Percentiles rank a stretch among this genome's conserved stretches.
phyloP scores from a whole-genome alignment of 768 basidiomycete species.

The Hypholoma fasciculare region DNA sequence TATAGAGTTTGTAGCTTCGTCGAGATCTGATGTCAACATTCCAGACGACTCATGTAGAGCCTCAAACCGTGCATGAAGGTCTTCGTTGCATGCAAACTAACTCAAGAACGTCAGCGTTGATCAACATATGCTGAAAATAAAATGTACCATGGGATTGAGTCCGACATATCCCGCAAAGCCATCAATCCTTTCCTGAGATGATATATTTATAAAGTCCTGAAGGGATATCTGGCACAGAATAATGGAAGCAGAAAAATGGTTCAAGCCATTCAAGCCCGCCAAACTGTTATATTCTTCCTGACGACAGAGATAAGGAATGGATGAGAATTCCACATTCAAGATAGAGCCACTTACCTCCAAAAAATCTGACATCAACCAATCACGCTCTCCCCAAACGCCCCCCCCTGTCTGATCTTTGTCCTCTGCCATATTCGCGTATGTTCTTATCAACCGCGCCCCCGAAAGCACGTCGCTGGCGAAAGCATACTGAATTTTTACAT shows the following conservation, averaged over 20 bases:
- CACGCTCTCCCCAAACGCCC: slow-evolving; percentile 56
- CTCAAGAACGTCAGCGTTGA: not conserved
- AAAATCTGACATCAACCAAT: slow-evolving; percentile 61
- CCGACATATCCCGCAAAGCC: slow-evolving; percentile 51
- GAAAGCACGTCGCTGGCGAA: slow-evolving; percentile 64
- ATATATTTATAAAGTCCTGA: slow-evolving; percentile 54
- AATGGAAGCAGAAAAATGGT: slow-evolving; percentile 65
- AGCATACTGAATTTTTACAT: slow-evolving; percentile 48
- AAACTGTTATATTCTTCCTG: slow-evolving; percentile 62
- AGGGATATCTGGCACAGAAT: slow-evolving; percentile 56
- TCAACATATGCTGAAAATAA: not conserved
- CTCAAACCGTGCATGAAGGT: slow-evolving; percentile 16
- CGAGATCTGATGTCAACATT: not conserved
- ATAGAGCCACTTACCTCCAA: slow-evolving; percentile 42
- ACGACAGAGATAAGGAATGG: slow-evolving; percentile 1
- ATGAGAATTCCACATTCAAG: not conserved
- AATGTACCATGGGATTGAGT: slow-evolving; percentile 50
- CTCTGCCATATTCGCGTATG: slow-evolving; percentile 61
- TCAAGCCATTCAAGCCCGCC: slow-evolving; percentile 60
- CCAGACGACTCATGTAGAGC: slow-evolving; percentile 9
- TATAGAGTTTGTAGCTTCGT: not conserved
- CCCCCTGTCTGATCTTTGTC: slow-evolving; percentile 40
- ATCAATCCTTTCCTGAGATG: slow-evolving; percentile 45
- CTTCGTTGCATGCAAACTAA: slow-evolving; percentile 18
- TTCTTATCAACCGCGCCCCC: slow-evolving; percentile 53